phyloP scores from a whole-genome alignment of 2,329 filamentous ascomycete genomes.

The Aspergillus bombycis region DNA sequence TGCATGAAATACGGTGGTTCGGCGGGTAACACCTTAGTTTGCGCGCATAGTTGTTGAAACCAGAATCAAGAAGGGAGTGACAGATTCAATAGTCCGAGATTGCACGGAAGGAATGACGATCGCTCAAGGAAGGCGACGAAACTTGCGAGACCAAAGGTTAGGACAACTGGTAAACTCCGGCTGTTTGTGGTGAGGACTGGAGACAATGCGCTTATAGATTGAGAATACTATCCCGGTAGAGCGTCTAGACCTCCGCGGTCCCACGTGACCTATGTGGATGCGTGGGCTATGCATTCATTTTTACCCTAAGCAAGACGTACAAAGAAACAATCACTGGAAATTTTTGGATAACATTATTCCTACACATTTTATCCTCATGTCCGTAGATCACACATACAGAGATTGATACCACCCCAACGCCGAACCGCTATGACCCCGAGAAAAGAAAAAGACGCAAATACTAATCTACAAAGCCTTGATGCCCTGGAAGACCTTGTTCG shows the following conservation, averaged over 20 bases:
- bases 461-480: conserved; percentile 48
- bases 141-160: background rate
- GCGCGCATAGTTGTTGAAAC: conserved; percentile 34
- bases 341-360: background rate
- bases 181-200: background rate
- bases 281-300: background rate
- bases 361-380: background rate
- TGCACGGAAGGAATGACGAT: conserved; percentile 4
- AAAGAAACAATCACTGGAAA: background rate
- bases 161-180: background rate
- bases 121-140: background rate
- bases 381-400: background rate
- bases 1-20: conserved; percentile 68
- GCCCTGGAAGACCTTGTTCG: conserved; percentile 57
- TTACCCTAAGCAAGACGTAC: background rate
- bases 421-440: conserved; percentile 10
- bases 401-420: conserved; percentile 3
- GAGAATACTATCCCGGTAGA: conserved; percentile 6
- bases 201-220: background rate
- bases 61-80: conserved; percentile 1
- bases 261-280: conserved; percentile 15
- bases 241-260: conserved; percentile 14
- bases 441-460: background rate
- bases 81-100: background rate
- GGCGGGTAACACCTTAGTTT: conserved; percentile 27